phyloP scores from a whole-genome alignment of 2,329 filamentous ascomycete genomes.

The Akanthomyces uredinophilus region DNA sequence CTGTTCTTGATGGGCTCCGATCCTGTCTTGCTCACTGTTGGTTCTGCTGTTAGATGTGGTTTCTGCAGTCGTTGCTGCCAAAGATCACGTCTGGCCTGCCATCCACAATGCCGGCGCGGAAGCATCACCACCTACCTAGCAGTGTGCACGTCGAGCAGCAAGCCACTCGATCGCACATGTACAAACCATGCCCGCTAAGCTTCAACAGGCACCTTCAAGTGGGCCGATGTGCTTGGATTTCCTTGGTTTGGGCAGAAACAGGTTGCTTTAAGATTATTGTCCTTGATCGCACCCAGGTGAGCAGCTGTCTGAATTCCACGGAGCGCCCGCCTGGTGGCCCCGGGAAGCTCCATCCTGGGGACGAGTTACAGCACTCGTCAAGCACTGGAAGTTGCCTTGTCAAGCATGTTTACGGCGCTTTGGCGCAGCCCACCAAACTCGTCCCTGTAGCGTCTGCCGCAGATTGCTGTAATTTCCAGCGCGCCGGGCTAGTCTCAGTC shows the following conservation, averaged over 20 bases:
- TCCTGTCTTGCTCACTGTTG: too few relatives aligned
- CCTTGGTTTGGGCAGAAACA: constrained; percentile 5
- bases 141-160: not conserved
- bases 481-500: not conserved
- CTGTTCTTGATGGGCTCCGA: too few relatives aligned
- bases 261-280: not conserved
- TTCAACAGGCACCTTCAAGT: not conserved
- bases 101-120: too few relatives aligned
- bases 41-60: too few relatives aligned
- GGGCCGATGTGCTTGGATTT: not conserved
- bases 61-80: too few relatives aligned
- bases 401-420: not conserved
- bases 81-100: too few relatives aligned
- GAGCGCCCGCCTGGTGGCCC: not conserved
- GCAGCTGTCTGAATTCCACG: not conserved
- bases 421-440: not conserved
- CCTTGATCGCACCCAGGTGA: not conserved
- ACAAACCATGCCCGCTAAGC: not conserved
- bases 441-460: not conserved
- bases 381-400: not conserved
- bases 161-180: constrained; percentile 10
- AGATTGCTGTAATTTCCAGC: constrained; percentile 3
- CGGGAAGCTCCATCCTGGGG: not conserved
- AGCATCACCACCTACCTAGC: too few relatives aligned
- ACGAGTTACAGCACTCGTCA: not conserved